Conservation (phyloP, 805 yeast genomes). For the Metschnikowia dekortorum region DNA sequence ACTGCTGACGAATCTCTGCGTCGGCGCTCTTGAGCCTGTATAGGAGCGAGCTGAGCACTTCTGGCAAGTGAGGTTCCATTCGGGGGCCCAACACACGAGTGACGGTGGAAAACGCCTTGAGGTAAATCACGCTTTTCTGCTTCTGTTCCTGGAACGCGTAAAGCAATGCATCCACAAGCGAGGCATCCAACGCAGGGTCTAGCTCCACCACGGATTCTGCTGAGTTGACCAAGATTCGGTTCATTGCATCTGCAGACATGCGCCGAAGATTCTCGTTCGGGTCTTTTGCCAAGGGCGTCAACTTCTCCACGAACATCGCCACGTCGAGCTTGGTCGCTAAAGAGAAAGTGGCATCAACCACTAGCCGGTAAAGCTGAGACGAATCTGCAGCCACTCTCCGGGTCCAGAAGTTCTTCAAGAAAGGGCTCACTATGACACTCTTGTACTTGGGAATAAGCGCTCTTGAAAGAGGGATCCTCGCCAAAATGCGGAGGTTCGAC, state of each 20-base stretch:
- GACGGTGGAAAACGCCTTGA: slow-evolving; percentile 62
- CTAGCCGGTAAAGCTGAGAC: slow-evolving; percentile 48
- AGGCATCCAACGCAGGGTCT: slow-evolving; percentile 55
- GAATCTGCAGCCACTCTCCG: slow-evolving; percentile 72
- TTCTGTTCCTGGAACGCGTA: slow-evolving; percentile 80
- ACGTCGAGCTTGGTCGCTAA: slow-evolving; percentile 68
- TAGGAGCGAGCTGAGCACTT: slow-evolving; percentile 66
- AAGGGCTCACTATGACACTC: slow-evolving; percentile 50
- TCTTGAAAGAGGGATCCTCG: slow-evolving; percentile 58
- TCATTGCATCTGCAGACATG: slow-evolving; percentile 72
- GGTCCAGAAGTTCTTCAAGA: slow-evolving; percentile 74
- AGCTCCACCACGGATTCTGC: slow-evolving; percentile 45
- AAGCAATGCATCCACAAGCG: slow-evolving; percentile 74
- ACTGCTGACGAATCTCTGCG: slow-evolving; percentile 72
- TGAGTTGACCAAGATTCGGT: slow-evolving; percentile 44
- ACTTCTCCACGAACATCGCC: slow-evolving; percentile 50
- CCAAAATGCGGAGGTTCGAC: slow-evolving; percentile 64
- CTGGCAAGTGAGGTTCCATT: slow-evolving; percentile 65
- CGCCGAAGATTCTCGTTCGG: slow-evolving; percentile 74
- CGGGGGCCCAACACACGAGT: slow-evolving; percentile 59
- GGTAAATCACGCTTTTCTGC: slow-evolving; percentile 46
- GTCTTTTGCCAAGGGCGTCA: slow-evolving; percentile 65
- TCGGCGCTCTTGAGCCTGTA: slow-evolving; percentile 69
- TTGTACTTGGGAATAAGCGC: slow-evolving; percentile 47
- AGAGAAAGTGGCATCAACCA: slow-evolving; percentile 66